phyloP scores from a whole-genome alignment of 2,329 filamentous ascomycete species.

The Colletotrichum eremochloae region DNA sequence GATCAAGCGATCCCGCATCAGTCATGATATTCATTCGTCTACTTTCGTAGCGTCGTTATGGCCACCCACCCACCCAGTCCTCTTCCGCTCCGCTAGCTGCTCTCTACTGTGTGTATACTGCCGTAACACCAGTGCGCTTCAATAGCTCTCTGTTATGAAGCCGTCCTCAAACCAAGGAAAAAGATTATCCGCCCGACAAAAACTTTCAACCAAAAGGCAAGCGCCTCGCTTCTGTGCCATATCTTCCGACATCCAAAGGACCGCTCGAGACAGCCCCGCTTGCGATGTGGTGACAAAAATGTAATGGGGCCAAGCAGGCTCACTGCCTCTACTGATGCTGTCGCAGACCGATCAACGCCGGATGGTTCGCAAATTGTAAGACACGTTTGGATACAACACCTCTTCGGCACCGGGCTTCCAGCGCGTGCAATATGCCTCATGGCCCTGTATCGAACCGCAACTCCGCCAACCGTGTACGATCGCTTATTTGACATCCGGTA shows the following conservation, averaged over 20 bases:
- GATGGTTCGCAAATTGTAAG: constrained; percentile 17
- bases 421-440: not conserved
- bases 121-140: not conserved
- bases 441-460: constrained; percentile 8
- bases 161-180: constrained; percentile 4
- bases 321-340: constrained; percentile 35
- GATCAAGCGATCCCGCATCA: constrained; percentile 36
- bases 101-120: constrained; percentile 30
- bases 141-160: not conserved
- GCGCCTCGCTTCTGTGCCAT: constrained; percentile 10
- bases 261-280: constrained; percentile 10
- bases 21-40: constrained; percentile 42
- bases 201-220: not conserved
- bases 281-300: constrained; percentile 19
- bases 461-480: not conserved
- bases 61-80: constrained; percentile 12
- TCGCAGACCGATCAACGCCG: constrained; percentile 37
- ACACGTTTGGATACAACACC: constrained; percentile 18
- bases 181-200: constrained; percentile 3
- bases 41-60: constrained; percentile 38
- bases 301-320: constrained; percentile 16
- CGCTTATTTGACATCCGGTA: not conserved
- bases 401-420: not conserved
- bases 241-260: constrained; percentile 10
- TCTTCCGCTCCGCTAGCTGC: constrained; percentile 39